Evolutionary conservation across 176 grass and related monocot genomes (phyloP).

Genomic region (Ampelocalamus luodianensis): DNA sequence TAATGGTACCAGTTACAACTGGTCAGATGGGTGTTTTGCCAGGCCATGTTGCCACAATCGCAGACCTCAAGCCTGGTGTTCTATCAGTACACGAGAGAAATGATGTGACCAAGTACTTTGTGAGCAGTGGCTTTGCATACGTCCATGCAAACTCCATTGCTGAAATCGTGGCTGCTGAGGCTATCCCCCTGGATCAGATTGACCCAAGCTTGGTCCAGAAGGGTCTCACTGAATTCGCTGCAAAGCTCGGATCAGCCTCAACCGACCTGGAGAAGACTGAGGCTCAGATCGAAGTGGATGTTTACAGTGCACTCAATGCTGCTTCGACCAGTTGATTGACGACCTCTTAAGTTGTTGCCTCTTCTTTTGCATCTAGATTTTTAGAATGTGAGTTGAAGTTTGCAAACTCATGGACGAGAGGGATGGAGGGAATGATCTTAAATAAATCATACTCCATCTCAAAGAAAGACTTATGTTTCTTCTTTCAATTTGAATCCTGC

Average conservation of each 20-base stretch:
- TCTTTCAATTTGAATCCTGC: no score
- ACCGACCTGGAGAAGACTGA: slow-evolving; percentile 95
- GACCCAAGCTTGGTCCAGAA: slow-evolving; percentile 79
- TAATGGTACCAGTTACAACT: slow-evolving; percentile 91
- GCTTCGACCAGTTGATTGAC: slow-evolving; percentile 69
- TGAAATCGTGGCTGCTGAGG: slow-evolving; percentile 92
- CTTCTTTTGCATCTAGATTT: slow-evolving; percentile 58
- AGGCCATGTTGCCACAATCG: slow-evolving; percentile 88
- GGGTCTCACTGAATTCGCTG: slow-evolving; percentile 83
- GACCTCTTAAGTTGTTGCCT: slow-evolving; percentile 22
- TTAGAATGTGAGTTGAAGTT: slow-evolving; percentile 56
- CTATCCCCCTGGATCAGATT: slow-evolving; percentile 77
- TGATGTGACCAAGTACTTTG: slow-evolving; percentile 86
- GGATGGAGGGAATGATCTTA: slow-evolving; percentile 66
- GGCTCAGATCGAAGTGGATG: slow-evolving; percentile 92
- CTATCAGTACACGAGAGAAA: slow-evolving; percentile 92
- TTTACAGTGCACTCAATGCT: slow-evolving; percentile 95
- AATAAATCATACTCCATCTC: slow-evolving; percentile 72
- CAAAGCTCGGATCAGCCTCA: slow-evolving; percentile 81
- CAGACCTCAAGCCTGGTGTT: slow-evolving; percentile 89
- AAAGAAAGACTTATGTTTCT: no score
- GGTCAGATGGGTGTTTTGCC: slow-evolving; percentile 98
- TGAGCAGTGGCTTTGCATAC: slow-evolving; percentile 98
- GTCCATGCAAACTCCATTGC: slow-evolving; percentile 95
- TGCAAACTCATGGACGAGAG: slow-evolving; percentile 46